A percentile compares a stretch with the other conserved stretches of the same genome.
Evolutionary conservation across 371 early-diverging fungal genomes (phyloP).

Genomic region (Mucor circinelloides): DNA sequence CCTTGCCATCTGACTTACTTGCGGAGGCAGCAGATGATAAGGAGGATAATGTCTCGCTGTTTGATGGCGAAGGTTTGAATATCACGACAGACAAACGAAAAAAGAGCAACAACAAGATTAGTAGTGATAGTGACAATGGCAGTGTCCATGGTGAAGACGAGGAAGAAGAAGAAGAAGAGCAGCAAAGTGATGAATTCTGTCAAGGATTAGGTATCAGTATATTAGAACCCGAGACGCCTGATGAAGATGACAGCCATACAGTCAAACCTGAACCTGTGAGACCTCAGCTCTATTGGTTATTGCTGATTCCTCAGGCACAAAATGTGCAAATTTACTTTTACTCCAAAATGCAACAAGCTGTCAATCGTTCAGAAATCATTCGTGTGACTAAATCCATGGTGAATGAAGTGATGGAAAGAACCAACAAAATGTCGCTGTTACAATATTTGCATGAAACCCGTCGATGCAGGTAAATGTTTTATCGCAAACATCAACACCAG

Average conservation of each 20-base stretch:
- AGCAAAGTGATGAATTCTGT: slow-evolving; percentile 43
- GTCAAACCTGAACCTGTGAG: neutral
- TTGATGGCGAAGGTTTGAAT: slow-evolving; percentile 22
- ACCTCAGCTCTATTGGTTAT: slow-evolving; percentile 67
- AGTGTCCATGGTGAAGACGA: neutral
- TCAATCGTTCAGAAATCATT: slow-evolving; percentile 60
- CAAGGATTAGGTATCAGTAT: slow-evolving; percentile 55
- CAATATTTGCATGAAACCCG: slow-evolving; percentile 67
- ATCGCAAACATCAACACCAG: neutral
- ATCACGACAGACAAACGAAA: slow-evolving; percentile 7
- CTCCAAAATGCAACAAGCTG: slow-evolving; percentile 63
- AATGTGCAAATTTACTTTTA: slow-evolving; percentile 68
- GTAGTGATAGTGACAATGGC: neutral
- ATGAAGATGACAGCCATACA: slow-evolving; percentile 11
- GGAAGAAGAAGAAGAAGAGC: neutral
- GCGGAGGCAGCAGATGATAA: neutral
- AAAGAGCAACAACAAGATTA: neutral
- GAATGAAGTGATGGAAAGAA: slow-evolving; percentile 61
- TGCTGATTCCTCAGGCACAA: slow-evolving; percentile 59
- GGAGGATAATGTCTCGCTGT: neutral
- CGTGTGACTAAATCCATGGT: slow-evolving; percentile 61
- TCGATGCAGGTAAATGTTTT: slow-evolving; percentile 57
- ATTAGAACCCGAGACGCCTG: slow-evolving; percentile 30
- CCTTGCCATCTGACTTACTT: neutral
- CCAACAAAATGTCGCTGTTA: slow-evolving; percentile 70